phyloP scores from a whole-genome alignment of 2,329 filamentous ascomycete genomes.

The Metarhizium rileyi region DNA sequence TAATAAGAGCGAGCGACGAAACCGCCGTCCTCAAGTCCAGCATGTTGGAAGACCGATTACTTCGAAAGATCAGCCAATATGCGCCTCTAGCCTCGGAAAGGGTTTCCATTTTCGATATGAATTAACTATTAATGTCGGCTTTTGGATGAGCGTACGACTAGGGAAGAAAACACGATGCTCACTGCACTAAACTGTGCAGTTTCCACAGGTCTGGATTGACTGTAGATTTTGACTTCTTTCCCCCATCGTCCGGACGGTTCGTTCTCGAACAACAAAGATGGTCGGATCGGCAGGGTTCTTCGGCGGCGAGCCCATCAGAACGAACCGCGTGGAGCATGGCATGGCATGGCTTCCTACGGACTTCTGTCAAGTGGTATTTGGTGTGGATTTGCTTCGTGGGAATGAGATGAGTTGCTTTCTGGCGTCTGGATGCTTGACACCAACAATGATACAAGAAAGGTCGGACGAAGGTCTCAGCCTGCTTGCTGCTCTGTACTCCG shows the following conservation, averaged over 20 bases:
- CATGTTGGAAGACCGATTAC: no score
- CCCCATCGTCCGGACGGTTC: background rate
- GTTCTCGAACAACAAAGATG: slow-evolving; percentile 2
- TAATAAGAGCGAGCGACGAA: no score
- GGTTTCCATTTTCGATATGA: no score
- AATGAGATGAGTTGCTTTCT: no score
- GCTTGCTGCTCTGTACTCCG: no score
- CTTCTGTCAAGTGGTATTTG: background rate
- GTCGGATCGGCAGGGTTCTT: background rate
- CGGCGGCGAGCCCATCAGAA: background rate
- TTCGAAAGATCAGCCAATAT: no score
- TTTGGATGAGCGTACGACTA: background rate
- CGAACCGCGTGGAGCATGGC: background rate
- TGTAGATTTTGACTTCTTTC: background rate
- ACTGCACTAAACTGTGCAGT: background rate
- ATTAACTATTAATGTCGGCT: no score
- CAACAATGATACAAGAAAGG: background rate
- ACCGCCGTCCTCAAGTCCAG: no score
- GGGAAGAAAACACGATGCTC: background rate
- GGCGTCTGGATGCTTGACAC: background rate
- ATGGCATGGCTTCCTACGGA: background rate
- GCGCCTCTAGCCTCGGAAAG: no score
- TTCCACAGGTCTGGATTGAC: background rate
- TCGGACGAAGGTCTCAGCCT: no score
- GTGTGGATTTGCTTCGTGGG: background rate